Evolutionary conservation across 139 green algal species (phyloP).

Genomic region (Coelastrella sp.): DNA sequence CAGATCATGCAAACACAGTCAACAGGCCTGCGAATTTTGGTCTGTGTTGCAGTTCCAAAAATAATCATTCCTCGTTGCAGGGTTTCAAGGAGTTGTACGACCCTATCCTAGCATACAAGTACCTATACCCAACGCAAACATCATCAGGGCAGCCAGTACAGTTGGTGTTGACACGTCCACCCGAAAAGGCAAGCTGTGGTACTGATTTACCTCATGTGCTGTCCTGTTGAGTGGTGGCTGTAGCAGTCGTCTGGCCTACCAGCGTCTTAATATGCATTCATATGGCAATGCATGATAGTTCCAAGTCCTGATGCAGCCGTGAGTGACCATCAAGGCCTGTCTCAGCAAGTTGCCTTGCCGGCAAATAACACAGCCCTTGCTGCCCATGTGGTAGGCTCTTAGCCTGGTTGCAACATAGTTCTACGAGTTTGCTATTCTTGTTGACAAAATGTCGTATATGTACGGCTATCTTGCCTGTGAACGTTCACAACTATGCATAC

Average conservation of each 20-base stretch:
- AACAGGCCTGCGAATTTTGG: neutral
- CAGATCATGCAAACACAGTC: neutral
- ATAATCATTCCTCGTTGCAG: neutral
- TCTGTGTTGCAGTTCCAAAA: neutral
- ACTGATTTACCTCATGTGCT: neutral
- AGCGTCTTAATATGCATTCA: no score
- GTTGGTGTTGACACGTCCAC: conserved; percentile 10
- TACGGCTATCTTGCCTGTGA: no score
- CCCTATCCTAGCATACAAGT: conserved; percentile 81
- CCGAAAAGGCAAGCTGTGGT: conserved; percentile 17
- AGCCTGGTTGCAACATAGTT: no score
- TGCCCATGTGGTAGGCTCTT: no score
- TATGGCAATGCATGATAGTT: no score
- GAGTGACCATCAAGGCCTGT: no score
- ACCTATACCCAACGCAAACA: conserved; percentile 77
- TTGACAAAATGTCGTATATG: no score
- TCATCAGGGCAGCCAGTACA: conserved; percentile 44
- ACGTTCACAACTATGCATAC: no score
- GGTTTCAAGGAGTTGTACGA: conserved; percentile 69
- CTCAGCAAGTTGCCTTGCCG: no score
- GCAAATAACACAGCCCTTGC: no score
- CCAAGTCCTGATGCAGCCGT: no score
- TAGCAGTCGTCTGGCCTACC: neutral
- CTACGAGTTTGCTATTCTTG: no score
- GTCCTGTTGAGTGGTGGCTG: neutral